Conservation (phyloP, 768 basidiomycete genomes). For the Suillus luteus region DNA sequence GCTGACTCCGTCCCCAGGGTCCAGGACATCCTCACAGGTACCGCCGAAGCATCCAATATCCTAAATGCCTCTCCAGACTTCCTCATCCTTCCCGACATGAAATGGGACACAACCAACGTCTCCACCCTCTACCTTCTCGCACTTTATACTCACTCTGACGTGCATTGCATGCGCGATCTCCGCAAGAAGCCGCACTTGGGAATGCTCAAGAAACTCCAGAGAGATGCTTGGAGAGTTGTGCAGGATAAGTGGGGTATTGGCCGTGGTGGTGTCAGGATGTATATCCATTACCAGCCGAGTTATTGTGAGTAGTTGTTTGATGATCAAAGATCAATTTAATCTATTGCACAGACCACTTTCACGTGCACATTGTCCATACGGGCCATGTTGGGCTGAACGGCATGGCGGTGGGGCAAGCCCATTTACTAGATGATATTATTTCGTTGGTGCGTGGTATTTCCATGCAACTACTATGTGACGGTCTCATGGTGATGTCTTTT, state of each 20-base stretch:
- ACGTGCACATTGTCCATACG: constrained; percentile 88
- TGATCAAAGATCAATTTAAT: background rate
- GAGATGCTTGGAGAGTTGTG: constrained; percentile 53
- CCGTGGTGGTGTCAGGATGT: constrained; percentile 68
- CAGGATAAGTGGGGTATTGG: constrained; percentile 66
- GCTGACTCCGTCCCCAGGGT: constrained; percentile 55
- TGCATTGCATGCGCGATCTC: constrained; percentile 80
- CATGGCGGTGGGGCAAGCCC: constrained; percentile 87
- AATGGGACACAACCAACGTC: constrained; percentile 87
- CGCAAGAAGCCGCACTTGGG: constrained; percentile 52
- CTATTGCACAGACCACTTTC: constrained; percentile 77
- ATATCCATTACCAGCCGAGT: constrained; percentile 93
- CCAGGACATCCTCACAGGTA: constrained; percentile 75
- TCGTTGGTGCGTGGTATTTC: constrained; percentile 56
- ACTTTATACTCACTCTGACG: constrained; percentile 58
- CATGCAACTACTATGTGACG: too few relatives aligned
- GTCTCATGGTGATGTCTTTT: background rate
- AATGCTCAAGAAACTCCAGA: constrained; percentile 66
- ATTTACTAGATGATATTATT: constrained; percentile 91
- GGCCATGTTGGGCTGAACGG: constrained; percentile 60
- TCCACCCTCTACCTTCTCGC: constrained; percentile 83
- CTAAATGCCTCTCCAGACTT: constrained; percentile 66
- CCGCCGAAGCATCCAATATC: constrained; percentile 73
- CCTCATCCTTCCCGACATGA: constrained; percentile 91
- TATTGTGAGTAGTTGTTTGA: constrained; percentile 66